Evolutionary conservation across 1,284 basidiomycete genomes (phyloP).

Genomic region (Ganoderma sp.): DNA sequence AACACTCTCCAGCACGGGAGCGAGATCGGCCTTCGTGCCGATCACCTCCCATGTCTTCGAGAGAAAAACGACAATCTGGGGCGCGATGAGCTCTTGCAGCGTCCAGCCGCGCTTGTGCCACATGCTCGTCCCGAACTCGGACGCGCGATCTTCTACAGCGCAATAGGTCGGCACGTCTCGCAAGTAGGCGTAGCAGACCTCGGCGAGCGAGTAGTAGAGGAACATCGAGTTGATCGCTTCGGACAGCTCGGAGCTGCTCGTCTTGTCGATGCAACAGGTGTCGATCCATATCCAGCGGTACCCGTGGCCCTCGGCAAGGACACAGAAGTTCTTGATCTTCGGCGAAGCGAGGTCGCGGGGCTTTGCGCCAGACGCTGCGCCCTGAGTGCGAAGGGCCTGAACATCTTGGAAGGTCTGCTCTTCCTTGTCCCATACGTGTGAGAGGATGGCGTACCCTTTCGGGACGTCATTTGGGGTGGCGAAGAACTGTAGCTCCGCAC

Average conservation of each 20-base stretch:
- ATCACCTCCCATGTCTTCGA: constrained; percentile 16
- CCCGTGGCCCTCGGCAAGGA: constrained; percentile 11
- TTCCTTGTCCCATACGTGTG: constrained; percentile 12
- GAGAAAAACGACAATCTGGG: constrained; percentile 18
- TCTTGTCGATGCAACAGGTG: constrained; percentile 22
- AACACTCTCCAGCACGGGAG: constrained; percentile 9
- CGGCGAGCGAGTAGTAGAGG: constrained; percentile 10
- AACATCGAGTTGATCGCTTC: constrained; percentile 24
- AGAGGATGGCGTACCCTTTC: constrained; percentile 11
- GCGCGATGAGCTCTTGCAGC: constrained; percentile 23
- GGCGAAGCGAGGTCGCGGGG: constrained; percentile 1
- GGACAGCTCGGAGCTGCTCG: constrained; percentile 17
- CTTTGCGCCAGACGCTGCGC: not conserved
- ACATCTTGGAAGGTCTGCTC: constrained; percentile 14
- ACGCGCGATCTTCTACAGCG: not conserved
- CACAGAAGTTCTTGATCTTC: constrained; percentile 14
- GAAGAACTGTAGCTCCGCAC: constrained; percentile 7
- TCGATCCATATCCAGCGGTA: constrained; percentile 18
- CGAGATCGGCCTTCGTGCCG: constrained; percentile 17
- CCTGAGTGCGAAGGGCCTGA: constrained; percentile 3
- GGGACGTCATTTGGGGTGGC: constrained; percentile 8
- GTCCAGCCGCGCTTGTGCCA: constrained; percentile 24
- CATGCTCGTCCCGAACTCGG: constrained; percentile 13
- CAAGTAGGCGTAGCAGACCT: constrained; percentile 16
- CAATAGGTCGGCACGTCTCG: constrained; percentile 10